A percentile compares a stretch with the other conserved stretches of the same genome.
Conservation (phyloP, 345 rosid genomes). For the Salix arbutifolia region DNA sequence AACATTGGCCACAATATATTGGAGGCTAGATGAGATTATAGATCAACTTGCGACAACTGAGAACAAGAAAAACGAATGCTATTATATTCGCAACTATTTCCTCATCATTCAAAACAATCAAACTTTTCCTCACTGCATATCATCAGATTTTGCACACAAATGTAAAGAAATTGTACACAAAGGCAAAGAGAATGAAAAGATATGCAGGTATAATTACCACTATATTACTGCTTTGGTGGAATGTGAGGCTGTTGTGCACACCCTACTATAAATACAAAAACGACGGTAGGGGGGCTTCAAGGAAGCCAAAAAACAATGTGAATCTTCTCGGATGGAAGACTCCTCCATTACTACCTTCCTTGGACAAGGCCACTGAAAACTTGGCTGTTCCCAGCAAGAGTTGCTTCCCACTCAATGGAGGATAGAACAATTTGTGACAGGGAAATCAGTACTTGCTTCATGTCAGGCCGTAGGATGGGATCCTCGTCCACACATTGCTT, state of each 20-base stretch:
- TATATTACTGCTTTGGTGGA: no score
- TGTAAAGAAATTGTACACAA: not conserved
- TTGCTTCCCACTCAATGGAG: slow-evolving; percentile 97
- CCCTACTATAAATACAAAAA: not conserved
- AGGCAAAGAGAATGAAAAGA: not conserved
- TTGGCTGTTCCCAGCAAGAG: slow-evolving; percentile 95
- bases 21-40: no score
- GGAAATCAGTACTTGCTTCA: slow-evolving; percentile 88
- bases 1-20: no score
- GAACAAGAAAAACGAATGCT: no score
- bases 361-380: slow-evolving; percentile 96
- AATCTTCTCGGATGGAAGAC: not conserved
- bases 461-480: slow-evolving; percentile 85
- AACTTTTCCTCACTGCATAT: not conserved
- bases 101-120: no score
- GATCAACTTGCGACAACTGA: no score
- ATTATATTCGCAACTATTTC: no score
- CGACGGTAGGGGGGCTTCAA: not conserved
- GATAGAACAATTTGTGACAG: slow-evolving; percentile 86
- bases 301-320: not conserved
- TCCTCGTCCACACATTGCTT: slow-evolving; percentile 95
- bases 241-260: not conserved
- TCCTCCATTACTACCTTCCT: slow-evolving; percentile 58
- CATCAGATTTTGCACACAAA: slow-evolving; percentile 2
- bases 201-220: not conserved